These are phyloP conservation scores for Jaapia argillacea DNA, from an alignment of 768 basidiomycete genomes.

Conservation along the genomic window DNA sequence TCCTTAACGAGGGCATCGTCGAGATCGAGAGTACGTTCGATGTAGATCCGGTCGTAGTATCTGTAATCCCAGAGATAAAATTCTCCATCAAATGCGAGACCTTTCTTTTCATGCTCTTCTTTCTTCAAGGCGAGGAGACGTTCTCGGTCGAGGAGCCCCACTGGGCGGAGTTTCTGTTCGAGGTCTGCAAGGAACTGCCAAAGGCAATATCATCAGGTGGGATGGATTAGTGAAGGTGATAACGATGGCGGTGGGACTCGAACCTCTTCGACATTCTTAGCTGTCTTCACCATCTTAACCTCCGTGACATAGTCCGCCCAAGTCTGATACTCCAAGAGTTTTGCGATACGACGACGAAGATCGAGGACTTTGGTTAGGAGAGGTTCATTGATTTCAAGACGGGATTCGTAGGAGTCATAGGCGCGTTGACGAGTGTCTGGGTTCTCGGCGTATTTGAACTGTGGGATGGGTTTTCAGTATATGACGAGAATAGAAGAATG, in stretches of 20 bases:
- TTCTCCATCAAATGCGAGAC: slow-evolving; percentile 55
- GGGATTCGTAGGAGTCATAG: slow-evolving; percentile 56
- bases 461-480: no score
- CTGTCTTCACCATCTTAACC: slow-evolving; percentile 77
- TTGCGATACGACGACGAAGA: slow-evolving; percentile 61
- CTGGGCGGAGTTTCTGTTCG: slow-evolving; percentile 59
- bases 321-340: slow-evolving; percentile 59
- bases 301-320: slow-evolving; percentile 85
- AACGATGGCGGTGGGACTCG: no score
- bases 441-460: slow-evolving; percentile 76
- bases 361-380: slow-evolving; percentile 57
- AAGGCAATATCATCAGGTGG: not conserved
- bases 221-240: no score
- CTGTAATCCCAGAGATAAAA: slow-evolving; percentile 85
- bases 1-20: slow-evolving; percentile 79
- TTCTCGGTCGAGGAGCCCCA: slow-evolving; percentile 58
- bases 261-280: slow-evolving; percentile 47
- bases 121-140: slow-evolving; percentile 65
- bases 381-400: slow-evolving; percentile 60
- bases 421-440: slow-evolving; percentile 61
- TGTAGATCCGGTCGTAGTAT: slow-evolving; percentile 56
- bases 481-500: not conserved
- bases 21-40: slow-evolving; percentile 56
- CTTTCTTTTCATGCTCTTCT: slow-evolving; percentile 54
- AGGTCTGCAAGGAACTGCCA: slow-evolving; percentile 70